These are phyloP conservation scores for Punica granatum DNA, from an alignment of 345 rosid genomes.

Conservation along the genomic window DNA sequence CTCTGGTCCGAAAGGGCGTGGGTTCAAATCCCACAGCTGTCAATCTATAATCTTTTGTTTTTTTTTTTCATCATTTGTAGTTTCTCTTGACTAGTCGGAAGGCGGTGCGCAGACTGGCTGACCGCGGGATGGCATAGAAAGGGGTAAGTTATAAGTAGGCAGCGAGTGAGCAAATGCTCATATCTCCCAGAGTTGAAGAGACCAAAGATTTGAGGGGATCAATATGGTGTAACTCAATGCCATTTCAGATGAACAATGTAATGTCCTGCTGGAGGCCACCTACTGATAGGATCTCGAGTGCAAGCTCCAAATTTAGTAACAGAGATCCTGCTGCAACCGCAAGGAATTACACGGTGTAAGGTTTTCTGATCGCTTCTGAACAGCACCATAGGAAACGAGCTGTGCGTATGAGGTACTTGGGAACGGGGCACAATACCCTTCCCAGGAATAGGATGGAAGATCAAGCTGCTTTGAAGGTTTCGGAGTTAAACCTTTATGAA, in stretches of 20 bases:
- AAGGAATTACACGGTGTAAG: background rate
- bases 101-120: no score
- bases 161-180: background rate
- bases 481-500: no score
- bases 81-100: no score
- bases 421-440: background rate
- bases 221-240: background rate
- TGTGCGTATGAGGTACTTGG: background rate
- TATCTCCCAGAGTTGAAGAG: background rate
- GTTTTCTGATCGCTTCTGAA: background rate
- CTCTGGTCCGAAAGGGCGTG: slow-evolving; percentile 99
- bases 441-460: background rate
- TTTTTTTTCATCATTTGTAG: no score
- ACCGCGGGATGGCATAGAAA: no score
- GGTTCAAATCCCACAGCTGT: slow-evolving; percentile 99
- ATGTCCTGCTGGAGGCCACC: background rate
- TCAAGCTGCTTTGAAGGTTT: no score
- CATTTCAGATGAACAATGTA: background rate
- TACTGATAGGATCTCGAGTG: background rate
- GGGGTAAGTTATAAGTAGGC: no score
- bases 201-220: background rate
- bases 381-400: background rate
- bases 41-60: slow-evolving; percentile 12
- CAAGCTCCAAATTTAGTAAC: background rate
- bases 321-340: background rate